Evolutionary conservation across 2,329 filamentous ascomycete species (phyloP).

Genomic region (Cephalotrichum gorgonifer): DNA sequence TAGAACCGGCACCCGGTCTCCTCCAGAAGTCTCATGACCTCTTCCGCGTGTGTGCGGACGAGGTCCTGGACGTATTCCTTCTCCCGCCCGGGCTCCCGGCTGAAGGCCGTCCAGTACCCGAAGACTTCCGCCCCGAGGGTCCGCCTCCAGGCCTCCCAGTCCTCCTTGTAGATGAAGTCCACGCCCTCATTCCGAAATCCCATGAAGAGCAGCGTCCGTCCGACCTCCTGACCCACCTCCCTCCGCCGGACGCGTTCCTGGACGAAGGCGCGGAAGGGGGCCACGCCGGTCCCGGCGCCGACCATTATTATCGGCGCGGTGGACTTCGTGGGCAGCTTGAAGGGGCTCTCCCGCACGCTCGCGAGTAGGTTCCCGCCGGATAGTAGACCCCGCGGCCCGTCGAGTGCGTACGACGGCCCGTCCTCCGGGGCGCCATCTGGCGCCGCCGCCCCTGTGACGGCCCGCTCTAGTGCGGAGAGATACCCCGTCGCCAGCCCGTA

Average conservation of each 20-base stretch:
- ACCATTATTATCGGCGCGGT: conserved; percentile 40
- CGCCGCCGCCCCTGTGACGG: not conserved
- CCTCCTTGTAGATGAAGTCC: conserved; percentile 74
- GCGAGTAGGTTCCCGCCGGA: not conserved
- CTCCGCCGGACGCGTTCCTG: conserved; percentile 13
- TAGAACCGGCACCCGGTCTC: not conserved
- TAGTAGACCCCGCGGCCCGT: not conserved
- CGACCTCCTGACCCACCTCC: conserved; percentile 12
- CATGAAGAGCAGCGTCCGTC: conserved; percentile 8
- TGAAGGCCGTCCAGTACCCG: not conserved
- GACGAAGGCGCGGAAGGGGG: conserved; percentile 23
- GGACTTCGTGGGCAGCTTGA: conserved; percentile 30
- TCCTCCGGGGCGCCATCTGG: not conserved
- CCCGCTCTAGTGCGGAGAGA: conserved; percentile 10
- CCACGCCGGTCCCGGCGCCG: conserved; percentile 37
- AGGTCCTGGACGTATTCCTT: not conserved
- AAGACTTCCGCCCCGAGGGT: not conserved
- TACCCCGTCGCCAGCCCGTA: conserved; percentile 16
- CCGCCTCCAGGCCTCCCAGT: conserved; percentile 53
- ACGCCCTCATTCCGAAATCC: conserved; percentile 52
- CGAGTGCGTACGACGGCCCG: not conserved
- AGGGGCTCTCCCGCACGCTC: conserved; percentile 18
- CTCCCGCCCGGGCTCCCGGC: not conserved
- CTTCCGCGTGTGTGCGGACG: not conserved
- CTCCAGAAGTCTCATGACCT: not conserved